Base-by-base conservation (phyloP, 1,284 basidiomycete genomes). In the Bjerkandera adusta region DNA sequence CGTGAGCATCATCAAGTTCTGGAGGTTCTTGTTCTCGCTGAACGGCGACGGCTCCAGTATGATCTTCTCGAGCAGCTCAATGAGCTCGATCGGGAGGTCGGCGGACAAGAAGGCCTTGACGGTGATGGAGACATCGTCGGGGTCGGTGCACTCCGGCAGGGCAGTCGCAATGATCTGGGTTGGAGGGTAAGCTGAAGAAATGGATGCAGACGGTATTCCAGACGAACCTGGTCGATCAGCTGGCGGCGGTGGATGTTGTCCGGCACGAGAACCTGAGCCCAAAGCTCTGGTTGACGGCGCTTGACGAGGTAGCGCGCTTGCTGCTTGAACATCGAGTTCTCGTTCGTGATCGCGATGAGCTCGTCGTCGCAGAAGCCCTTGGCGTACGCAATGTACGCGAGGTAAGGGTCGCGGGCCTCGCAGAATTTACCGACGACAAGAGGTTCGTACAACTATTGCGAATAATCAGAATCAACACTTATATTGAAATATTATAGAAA, bases 311-410 rank as follows among this genome's bases (percentile, higher is more conserved):
- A 99, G 32, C 97, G 85, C 45, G 97, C 92, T 70, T 99, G 97
- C 65, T 99, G 96, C 73, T 99, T 99, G 82, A 97, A 99, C 97
- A 99, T 99, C 26, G 94, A 89, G 73, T 99, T 99, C 59, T 97
- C 96, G 66, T 99, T 99, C 46, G 97, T 99, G 68, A 99, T 96
- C 26, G 83, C 69, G 65, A 99, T 94, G 57, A 99, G 81, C 70
- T 99, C 97, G 10, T 99, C 94, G 58, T 99, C 97, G 64, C 97
- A 99, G 73, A 98, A 90, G 56, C 97, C 97, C 70, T 99, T 99
- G 44, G 97, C 97, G 66, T 99, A 99, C 1, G 97, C 97, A 61
- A 99, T 99, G 73, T 97, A 99, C 22, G 97, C 97, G 51, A 99
- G 78, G 73, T 97, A 98, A 5, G 97, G 97, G 67, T 99, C 97